Evolutionary conservation across 1,139 yeast genomes (phyloP), one percentile per base, ranked within the genome.

Genomic region (Geotrichum klebahnii): DNA sequence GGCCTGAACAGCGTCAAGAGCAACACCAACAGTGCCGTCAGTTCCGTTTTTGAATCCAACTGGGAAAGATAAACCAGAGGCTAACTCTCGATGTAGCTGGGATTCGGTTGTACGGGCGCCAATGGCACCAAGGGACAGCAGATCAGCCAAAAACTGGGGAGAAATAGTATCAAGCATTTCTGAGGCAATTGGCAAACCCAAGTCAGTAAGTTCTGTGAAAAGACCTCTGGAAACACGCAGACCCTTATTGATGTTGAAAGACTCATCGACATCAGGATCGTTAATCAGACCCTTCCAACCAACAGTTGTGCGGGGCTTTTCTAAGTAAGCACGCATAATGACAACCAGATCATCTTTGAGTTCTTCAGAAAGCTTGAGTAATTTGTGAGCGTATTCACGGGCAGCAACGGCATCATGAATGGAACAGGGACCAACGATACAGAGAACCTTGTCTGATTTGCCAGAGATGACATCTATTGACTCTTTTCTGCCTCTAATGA

Each of bases 21-120:
- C 97, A 56, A 92, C 97, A 53, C 82, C 88, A 57, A 90, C 74
- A 52, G 92, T 79, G 65, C 98, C 98, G 68, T 92, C 98, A 46
- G 98, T 92, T 67, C 97, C 97, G 68, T 92, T 92, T 74, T 92
- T 92, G 84, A 92, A 92, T 50, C 98, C 98, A 55, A 92, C 83
- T 53, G 98, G 98, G 90, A 92, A 92, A 9, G 96, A 85, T 58
- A 92, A 77, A 45, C 97, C 98, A 3, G 97, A 88, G 19, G 97
- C 95, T 62, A 92, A 78, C 72, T 92, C 98, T 71, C 98, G 83
- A 74, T 92, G 98, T 57, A 92, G 79, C 72, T 92, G 98, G 46
- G 97, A 88, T 75, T 92, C 98, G 48, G 98, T 92, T 55, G 98
- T 92, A 76, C 98, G 82, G 50, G 98, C 98, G 65, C 98, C 98